Conservation (phyloP, 768 basidiomycete species). For the Leucosporidium creatinivorum region DNA sequence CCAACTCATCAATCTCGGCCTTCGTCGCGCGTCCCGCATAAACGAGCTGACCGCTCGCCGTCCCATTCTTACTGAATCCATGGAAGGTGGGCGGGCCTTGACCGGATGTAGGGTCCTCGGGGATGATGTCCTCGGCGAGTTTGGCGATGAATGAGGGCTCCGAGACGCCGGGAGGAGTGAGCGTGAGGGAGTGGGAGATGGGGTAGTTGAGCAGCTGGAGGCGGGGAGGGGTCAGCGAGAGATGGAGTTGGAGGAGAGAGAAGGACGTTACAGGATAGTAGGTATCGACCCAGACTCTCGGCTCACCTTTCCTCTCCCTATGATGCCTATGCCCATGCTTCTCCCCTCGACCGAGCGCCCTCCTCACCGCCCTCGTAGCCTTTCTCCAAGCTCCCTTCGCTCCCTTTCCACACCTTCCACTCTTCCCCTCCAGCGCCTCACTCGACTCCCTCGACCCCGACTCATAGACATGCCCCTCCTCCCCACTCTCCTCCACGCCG, state of each 20-base stretch:
- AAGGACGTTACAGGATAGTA: constrained; percentile 84
- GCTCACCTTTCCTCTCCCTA: constrained; percentile 10
- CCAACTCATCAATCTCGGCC: constrained; percentile 63
- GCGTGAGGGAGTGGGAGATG: constrained; percentile 6
- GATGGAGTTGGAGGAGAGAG: constrained; percentile 54
- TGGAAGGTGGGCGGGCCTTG: constrained; percentile 78
- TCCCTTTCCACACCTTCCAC: not conserved
- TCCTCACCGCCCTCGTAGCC: not conserved
- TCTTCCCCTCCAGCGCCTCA: constrained; percentile 43
- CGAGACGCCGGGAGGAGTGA: not conserved
- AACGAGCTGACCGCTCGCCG: constrained; percentile 47
- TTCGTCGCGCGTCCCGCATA: constrained; percentile 76
- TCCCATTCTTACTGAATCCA: constrained; percentile 69
- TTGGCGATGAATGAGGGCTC: constrained; percentile 49
- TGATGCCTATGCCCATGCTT: not conserved
- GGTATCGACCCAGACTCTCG: constrained; percentile 68
- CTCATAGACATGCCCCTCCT: constrained; percentile 50
- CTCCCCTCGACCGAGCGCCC: not conserved
- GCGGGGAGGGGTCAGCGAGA: constrained; percentile 58
- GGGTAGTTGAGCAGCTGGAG: constrained; percentile 49
- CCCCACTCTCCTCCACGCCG: constrained; percentile 40
- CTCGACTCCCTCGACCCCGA: constrained; percentile 65
- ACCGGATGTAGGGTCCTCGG: constrained; percentile 63
- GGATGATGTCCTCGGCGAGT: constrained; percentile 65
- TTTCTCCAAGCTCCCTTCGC: not conserved